phyloP scores from a whole-genome alignment of 257 asterid species.

The Solanum virginianum region DNA sequence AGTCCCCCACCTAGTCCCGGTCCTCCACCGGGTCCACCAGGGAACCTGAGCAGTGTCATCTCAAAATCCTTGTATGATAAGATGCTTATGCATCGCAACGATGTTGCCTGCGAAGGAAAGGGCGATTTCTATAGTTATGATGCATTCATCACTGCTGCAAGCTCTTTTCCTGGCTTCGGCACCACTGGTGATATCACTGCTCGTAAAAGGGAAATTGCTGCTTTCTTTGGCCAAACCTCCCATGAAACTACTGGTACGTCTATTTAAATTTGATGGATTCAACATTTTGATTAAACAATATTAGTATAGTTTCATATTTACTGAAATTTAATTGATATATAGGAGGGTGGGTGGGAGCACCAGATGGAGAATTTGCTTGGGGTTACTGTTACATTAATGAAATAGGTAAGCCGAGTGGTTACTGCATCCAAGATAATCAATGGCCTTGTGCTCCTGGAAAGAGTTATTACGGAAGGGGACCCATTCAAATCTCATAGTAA shows the following conservation, averaged over 20 bases:
- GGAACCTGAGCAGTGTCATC: background rate
- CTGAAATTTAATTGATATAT: background rate
- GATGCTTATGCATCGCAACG: slow-evolving; percentile 7
- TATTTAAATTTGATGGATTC: background rate
- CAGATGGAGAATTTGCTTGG: slow-evolving; percentile 27
- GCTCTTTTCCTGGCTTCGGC: slow-evolving; percentile 9
- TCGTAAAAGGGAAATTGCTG: slow-evolving; percentile 20
- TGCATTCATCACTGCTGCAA: slow-evolving; percentile 13
- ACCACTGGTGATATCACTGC: slow-evolving; percentile 4
- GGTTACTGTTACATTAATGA: slow-evolving; percentile 20
- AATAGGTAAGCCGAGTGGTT: slow-evolving; percentile 4
- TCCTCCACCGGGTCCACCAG: background rate
- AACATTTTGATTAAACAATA: too few species aligned
- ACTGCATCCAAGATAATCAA: slow-evolving; percentile 2
- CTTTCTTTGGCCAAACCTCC: slow-evolving; percentile 24
- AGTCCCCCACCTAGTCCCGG: background rate
- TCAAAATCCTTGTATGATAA: slow-evolving; percentile 1
- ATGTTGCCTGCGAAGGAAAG: slow-evolving; percentile 1
- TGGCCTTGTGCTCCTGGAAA: slow-evolving; percentile 22
- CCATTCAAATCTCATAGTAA: slow-evolving; percentile 19
- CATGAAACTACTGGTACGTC: slow-evolving; percentile 6
- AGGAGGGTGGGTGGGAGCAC: slow-evolving; percentile 25
- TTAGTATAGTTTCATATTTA: background rate
- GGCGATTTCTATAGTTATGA: slow-evolving; percentile 17
- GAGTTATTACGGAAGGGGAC: slow-evolving; percentile 18